phyloP scores from a whole-genome alignment of 805 yeast species.

The Torulaspora delbrueckii region DNA sequence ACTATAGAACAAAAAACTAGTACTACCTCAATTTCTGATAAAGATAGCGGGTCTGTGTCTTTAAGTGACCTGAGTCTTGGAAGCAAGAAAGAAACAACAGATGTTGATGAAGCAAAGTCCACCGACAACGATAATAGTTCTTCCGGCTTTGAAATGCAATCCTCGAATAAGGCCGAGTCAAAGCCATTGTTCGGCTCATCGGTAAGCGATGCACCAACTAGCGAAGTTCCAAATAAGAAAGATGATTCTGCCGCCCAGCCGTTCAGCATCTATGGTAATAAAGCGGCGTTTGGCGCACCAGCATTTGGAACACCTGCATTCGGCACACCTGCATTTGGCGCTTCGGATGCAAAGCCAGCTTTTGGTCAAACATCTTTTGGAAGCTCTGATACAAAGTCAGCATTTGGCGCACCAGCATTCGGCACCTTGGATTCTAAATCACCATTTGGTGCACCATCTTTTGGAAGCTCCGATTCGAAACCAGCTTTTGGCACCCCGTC shows the following conservation, averaged over 20 bases:
- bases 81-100: neutral
- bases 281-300: slow-evolving; percentile 7
- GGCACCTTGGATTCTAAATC: slow-evolving; percentile 10
- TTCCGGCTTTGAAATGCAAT: neutral
- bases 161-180: neutral
- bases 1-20: neutral
- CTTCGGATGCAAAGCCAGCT: slow-evolving; percentile 6
- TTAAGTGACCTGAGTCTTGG: neutral
- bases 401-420: slow-evolving; percentile 20
- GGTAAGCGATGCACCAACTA: too few relatives aligned
- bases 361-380: slow-evolving; percentile 1
- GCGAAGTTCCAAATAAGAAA: too few relatives aligned
- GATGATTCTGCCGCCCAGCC: neutral
- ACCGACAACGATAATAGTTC: neutral
- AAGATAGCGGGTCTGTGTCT: neutral
- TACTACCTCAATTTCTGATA: neutral
- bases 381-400: slow-evolving; percentile 5
- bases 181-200: neutral
- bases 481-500: slow-evolving; percentile 4
- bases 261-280: slow-evolving; percentile 6
- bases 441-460: slow-evolving; percentile 10
- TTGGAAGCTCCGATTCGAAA: slow-evolving; percentile 10
- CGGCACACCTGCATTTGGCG: slow-evolving; percentile 9
- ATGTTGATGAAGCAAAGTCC: neutral
- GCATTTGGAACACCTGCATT: neutral